Percentiles rank a stretch among this genome's conserved stretches.
phyloP scores from a whole-genome alignment of 2,329 filamentous ascomycete species.

The Paecilomyces niveus region DNA sequence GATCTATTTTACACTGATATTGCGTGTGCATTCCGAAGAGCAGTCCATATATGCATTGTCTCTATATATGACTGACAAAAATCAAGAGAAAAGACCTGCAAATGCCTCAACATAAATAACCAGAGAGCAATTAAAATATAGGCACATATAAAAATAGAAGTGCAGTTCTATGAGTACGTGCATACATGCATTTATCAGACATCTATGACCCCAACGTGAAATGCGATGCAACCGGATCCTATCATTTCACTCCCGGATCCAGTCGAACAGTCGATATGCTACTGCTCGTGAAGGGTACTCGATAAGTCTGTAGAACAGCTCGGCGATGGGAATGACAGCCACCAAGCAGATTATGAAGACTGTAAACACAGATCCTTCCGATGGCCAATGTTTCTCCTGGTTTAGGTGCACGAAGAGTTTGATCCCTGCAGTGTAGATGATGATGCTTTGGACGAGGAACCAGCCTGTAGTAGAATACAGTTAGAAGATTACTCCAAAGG shows the following conservation, averaged over 20 bases:
- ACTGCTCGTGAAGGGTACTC: background rate
- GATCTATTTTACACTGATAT: too few relatives aligned
- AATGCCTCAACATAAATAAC: background rate
- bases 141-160: background rate
- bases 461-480: slow-evolving; percentile 22
- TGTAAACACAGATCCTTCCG: background rate
- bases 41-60: background rate
- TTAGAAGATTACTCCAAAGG: background rate
- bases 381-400: background rate
- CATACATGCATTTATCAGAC: background rate
- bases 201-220: background rate
- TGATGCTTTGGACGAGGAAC: slow-evolving; percentile 35
- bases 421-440: slow-evolving; percentile 38
- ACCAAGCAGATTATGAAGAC: background rate
- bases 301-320: background rate
- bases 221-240: background rate
- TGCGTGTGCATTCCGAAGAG: too few relatives aligned
- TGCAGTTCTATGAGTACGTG: background rate
- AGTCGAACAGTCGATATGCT: background rate
- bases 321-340: background rate
- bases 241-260: background rate
- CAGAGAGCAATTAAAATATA: background rate
- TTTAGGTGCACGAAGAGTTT: background rate
- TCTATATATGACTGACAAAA: background rate
- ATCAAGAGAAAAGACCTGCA: background rate